phyloP scores from a whole-genome alignment of 805 yeast genomes.

The Metschnikowia colocasiae region DNA sequence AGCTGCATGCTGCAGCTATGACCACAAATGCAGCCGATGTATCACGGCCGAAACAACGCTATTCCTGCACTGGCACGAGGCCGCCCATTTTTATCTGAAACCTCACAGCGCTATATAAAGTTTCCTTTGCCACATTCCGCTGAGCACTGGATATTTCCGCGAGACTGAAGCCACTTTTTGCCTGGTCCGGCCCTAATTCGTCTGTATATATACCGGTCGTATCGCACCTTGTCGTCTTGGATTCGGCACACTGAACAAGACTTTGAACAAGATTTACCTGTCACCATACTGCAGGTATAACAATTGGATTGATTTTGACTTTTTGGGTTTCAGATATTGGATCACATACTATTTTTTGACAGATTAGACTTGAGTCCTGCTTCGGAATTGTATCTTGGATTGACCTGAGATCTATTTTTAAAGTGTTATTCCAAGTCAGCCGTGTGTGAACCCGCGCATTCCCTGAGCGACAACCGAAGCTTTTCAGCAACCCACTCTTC shows the following conservation, averaged over 20 bases:
- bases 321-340: no score
- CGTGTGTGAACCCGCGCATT: background rate
- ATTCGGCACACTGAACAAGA: no score
- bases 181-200: background rate
- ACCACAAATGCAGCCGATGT: conserved; percentile 3
- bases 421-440: background rate
- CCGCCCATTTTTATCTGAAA: conserved; percentile 5
- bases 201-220: background rate
- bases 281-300: no score
- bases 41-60: background rate
- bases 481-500: background rate
- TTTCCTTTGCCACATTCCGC: background rate
- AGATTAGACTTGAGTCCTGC: background rate
- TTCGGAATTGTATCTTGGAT: no score
- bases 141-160: conserved; percentile 3
- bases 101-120: conserved; percentile 5
- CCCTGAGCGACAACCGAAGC: background rate
- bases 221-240: background rate
- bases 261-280: no score
- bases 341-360: no score
- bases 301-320: background rate
- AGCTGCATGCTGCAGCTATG: background rate
- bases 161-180: background rate
- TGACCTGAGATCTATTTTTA: no score
- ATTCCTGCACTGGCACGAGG: background rate